phyloP scores from a whole-genome alignment of 2,329 filamentous ascomycete species.

The Fusarium veterinarium region DNA sequence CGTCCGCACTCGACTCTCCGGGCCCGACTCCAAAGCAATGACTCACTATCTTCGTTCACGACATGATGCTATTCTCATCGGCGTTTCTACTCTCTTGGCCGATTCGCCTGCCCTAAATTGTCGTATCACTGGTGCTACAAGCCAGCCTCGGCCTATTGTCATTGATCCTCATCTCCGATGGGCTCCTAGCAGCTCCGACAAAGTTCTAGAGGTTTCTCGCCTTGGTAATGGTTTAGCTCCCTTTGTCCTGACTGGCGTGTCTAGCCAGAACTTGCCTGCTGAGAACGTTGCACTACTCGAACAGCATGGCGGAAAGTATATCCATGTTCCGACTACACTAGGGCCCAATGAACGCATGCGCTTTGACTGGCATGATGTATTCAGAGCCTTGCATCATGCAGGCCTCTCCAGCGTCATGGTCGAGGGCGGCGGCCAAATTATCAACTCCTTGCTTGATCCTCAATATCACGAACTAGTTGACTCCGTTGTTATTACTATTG shows the following conservation, averaged over 20 bases:
- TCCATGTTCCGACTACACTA: constrained; percentile 53
- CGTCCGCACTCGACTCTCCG: constrained; percentile 84
- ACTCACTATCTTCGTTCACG: constrained; percentile 87
- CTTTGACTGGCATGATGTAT: constrained; percentile 73
- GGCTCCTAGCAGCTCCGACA: constrained; percentile 68
- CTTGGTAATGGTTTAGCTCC: constrained; percentile 77
- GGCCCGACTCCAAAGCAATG: constrained; percentile 87
- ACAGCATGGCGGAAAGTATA: constrained; percentile 64
- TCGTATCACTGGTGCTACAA: constrained; percentile 70
- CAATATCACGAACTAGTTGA: constrained; percentile 72
- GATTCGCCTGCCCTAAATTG: constrained; percentile 91
- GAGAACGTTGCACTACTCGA: constrained; percentile 57
- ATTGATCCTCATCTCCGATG: constrained; percentile 84
- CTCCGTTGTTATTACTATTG: constrained; percentile 87
- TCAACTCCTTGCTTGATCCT: constrained; percentile 81
- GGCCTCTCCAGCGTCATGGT: constrained; percentile 87
- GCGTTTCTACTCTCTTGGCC: constrained; percentile 83
- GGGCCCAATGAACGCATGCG: constrained; percentile 55
- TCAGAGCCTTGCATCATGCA: constrained; percentile 67
- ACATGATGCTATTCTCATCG: constrained; percentile 87
- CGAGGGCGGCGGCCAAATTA: constrained; percentile 85
- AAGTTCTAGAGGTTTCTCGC: constrained; percentile 73
- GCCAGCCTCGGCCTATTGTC: constrained; percentile 83
- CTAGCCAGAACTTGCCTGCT: constrained; percentile 56
- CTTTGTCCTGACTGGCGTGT: constrained; percentile 71